Base-by-base conservation (phyloP, 2,329 filamentous ascomycete species). In the Colletotrichum lentis region DNA sequence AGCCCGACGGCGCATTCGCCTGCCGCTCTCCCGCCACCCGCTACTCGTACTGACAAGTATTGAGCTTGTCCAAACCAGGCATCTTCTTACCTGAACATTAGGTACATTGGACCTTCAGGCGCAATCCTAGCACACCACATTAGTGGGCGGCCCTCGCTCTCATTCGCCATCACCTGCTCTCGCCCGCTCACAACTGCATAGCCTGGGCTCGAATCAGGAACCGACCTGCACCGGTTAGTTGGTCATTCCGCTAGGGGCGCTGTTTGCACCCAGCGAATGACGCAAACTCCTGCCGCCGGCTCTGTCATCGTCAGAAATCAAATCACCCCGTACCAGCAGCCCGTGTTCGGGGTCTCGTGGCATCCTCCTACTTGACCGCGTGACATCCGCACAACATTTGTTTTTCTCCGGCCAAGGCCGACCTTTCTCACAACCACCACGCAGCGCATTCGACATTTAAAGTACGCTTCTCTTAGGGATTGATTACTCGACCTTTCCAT, bases 291-390 rank as follows among this genome's bases (percentile, higher is more conserved):
- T 49, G 50, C 64, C n/a, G 47, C 64, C 44, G 47, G 46, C 47
- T 57, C 67, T 67, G 67, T 69, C 64, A 67, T 67, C 67, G 57
- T 69, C 63, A 62, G 57, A 67, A 67, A 69, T 69, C 67, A 47
- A 62, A 53, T 56, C 67, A 62, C 57, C 46, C 59, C 18, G 57
- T 62, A 67, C 57, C 52, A 54, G 53, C 58, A 62, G 57, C 57
- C 64, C 46, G 63, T 54, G 35, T 44, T 49, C 53, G 39, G 43
- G 58, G 69, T 71, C 69, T 71, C 69, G 69, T 71, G 69, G 69
- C 69, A 60, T 70, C 61, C 57, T 64, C 69, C 64, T 61, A 71
- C 69, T 70, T 71, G 69, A 70, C 67, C 69, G 63, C 67, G 59
- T 71, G 69, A 70, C 69, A 47, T 41, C 50, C 50, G 31, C 68